Evolutionary conservation across 768 basidiomycete species (phyloP), one percentile per base, ranked within the genome.

Genomic region (Lenzites betulinus): DNA sequence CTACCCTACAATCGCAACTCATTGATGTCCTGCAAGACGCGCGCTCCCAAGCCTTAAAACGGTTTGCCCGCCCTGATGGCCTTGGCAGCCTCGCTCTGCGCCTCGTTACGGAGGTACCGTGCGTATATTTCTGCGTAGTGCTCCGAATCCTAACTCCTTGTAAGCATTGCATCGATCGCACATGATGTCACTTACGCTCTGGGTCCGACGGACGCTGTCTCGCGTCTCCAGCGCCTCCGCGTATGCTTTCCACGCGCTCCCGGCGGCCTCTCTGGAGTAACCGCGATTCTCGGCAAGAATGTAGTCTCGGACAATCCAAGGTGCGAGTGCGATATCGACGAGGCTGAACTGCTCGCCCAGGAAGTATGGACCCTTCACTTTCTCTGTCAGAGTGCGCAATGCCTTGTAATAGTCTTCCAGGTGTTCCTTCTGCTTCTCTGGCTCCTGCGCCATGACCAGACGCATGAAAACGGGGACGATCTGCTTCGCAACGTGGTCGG

Each of bases 101-200:
- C 70, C 52, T 85, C 82, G 64, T 88, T 78, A 8, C 78, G 77
- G 41, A 87, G 72, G 67, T 85, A 88, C 3, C 84, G 78, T 8
- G 74, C 79, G 60, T 82, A 83, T 1, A 86, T 80, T 50, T 76
- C 77, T 4, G 72, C 70, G 46, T 80, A 77, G 65, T 85, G 78
- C 41, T 78, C 71, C 64, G 64, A 65, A 26, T 78, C 75, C 77
- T 77, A 55, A 9, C 52, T 18, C 11, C 25, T 38, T 8, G 16
- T 42, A 30, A 28, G 26, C 6, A 49, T 33, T 8, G 6, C 22
- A 22, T 46, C 44, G 8, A 25, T 7, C 23, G 6, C 15, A 30
- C 26, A 18, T 2, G 18, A 20, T n/a, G 36, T 23, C 4, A 67
- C 69, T 53, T 41, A 73, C 71, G 49, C 69, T 71, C 36, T 56